These are phyloP conservation scores for Guyanaporus albipodus DNA, from an alignment of 768 basidiomycete genomes.

Conservation along the genomic window DNA sequence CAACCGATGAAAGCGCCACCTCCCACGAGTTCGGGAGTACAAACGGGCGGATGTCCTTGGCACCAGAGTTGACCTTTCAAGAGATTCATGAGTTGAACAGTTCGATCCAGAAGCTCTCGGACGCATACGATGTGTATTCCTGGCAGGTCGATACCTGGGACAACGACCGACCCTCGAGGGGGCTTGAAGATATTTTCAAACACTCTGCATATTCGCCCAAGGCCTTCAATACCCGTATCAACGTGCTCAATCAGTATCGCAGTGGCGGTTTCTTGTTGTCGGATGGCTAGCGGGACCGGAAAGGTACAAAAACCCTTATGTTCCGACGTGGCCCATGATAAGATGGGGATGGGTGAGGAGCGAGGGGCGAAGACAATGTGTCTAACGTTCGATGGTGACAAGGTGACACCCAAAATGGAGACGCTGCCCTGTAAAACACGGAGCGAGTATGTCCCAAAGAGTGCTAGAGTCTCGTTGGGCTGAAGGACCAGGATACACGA, in stretches of 20 bases:
- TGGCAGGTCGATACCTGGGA: conserved; percentile 42
- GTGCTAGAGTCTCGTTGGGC: conserved; percentile 49
- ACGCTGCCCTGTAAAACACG: conserved; percentile 61
- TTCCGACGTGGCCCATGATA: conserved; percentile 29
- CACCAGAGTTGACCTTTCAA: conserved; percentile 23
- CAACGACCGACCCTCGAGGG: conserved; percentile 28
- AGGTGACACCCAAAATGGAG: conserved; percentile 50
- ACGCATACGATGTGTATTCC: conserved; percentile 47
- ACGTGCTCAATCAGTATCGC: conserved; percentile 58
- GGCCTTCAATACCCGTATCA: conserved; percentile 58
- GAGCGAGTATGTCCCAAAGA: conserved; percentile 66
- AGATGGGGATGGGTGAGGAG: conserved; percentile 69
- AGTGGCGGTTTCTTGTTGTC: conserved; percentile 22
- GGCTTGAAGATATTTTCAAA: conserved; percentile 63
- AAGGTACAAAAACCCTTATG: conserved; percentile 12
- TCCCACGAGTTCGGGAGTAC: conserved; percentile 37
- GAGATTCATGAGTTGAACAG: conserved; percentile 14
- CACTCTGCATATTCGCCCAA: conserved; percentile 58
- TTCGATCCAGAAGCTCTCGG: not conserved
- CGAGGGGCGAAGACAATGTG: conserved; percentile 72
- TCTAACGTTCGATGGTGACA: conserved; percentile 37
- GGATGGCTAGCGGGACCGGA: conserved; percentile 12
- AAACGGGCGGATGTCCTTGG: conserved; percentile 33
- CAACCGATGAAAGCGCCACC: conserved; percentile 20
- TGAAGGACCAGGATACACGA: conserved; percentile 43